Conservation (phyloP, 169 alveolate species). For the Cryptosporidium sp. region DNA sequence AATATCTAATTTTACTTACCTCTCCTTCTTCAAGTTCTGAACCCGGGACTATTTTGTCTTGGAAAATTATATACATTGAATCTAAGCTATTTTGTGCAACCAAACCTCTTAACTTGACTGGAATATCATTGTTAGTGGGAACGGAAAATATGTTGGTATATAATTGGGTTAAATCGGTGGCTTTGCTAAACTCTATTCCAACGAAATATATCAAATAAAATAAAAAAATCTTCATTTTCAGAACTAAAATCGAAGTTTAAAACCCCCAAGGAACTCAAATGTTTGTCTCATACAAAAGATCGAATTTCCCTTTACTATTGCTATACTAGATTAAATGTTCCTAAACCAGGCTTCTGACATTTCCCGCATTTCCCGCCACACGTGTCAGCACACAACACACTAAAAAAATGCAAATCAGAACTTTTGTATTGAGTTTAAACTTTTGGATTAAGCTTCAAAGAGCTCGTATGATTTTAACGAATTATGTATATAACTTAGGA, state of each 20-base stretch:
- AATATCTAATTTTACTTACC: constrained; percentile 24
- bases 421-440: neutral
- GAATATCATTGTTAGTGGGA: neutral
- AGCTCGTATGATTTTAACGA: neutral
- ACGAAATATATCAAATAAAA: neutral
- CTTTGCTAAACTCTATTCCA: neutral
- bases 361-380: constrained; percentile 43
- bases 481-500: neutral
- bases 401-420: neutral
- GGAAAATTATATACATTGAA: neutral
- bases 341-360: neutral
- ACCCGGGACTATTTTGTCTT: neutral
- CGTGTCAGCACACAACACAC: constrained; percentile 35
- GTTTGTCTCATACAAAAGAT: neutral
- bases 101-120: constrained; percentile 18
- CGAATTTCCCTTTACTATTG: neutral
- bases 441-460: neutral
- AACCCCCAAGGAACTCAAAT: neutral
- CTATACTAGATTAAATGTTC: neutral
- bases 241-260: neutral
- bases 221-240: neutral
- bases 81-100: constrained; percentile 24
- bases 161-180: neutral
- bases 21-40: constrained; percentile 31
- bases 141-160: neutral